Conservation (phyloP, 139 green algal species). For the Trebouxia sp. region DNA sequence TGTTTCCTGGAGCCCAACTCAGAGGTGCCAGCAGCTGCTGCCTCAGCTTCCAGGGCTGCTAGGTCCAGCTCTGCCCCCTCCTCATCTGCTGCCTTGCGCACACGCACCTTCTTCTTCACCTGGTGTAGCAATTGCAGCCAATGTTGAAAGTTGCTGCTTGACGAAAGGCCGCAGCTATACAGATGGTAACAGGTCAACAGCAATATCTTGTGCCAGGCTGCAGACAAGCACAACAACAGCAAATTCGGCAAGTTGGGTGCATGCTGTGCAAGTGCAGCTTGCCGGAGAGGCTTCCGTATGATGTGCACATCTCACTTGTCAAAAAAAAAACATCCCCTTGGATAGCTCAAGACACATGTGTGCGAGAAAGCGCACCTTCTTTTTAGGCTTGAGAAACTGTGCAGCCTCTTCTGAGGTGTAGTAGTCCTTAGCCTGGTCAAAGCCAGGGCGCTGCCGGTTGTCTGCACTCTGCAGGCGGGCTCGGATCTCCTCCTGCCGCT, state of each 20-base stretch:
- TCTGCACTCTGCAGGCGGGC: background rate
- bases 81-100: conserved; percentile 62
- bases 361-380: conserved; percentile 64
- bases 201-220: no score
- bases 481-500: conserved; percentile 22
- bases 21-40: conserved; percentile 34
- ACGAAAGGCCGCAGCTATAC: background rate
- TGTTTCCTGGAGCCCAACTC: conserved; percentile 56
- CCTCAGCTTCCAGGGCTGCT: conserved; percentile 56
- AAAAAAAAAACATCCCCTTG: no score
- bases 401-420: conserved; percentile 73
- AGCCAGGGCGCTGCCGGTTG: background rate
- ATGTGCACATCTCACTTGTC: no score
- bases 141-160: no score
- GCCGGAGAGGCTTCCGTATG: no score
- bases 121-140: background rate
- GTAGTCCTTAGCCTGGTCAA: conserved; percentile 58
- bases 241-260: no score
- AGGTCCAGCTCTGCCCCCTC: conserved; percentile 46
- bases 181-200: no score
- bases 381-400: conserved; percentile 64
- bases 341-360: background rate
- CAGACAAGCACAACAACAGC: no score
- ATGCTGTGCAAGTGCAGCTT: no score
- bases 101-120: conserved; percentile 67